Evolutionary conservation across 257 asterid species (phyloP).

Genomic region (Penstemon newberryi): DNA sequence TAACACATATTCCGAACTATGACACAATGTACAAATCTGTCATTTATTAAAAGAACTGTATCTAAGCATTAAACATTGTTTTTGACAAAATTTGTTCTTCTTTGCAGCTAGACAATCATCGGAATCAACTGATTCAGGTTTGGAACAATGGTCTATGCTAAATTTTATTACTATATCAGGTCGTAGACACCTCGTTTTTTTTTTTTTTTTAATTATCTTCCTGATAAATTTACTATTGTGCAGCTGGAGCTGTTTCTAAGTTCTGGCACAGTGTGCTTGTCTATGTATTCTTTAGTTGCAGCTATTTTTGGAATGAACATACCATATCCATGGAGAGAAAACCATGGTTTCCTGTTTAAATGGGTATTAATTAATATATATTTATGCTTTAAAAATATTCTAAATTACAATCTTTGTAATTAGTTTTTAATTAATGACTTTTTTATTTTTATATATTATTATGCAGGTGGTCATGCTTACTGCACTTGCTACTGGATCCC

Average conservation of each 20-base stretch:
- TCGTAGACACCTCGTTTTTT: no score
- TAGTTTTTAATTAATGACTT: neutral
- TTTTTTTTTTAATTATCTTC: no score
- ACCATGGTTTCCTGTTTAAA: constrained; percentile 70
- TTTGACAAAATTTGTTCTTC: constrained; percentile 16
- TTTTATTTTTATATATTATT: neutral
- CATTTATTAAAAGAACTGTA: neutral
- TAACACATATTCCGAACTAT: neutral
- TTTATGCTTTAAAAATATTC: neutral
- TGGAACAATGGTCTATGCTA: neutral
- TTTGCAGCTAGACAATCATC: constrained; percentile 89
- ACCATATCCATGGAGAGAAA: constrained; percentile 69
- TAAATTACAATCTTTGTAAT: neutral
- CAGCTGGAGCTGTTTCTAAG: constrained; percentile 92
- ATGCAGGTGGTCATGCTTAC: constrained; percentile 72
- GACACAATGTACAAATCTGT: neutral
- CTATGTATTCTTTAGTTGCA: constrained; percentile 68
- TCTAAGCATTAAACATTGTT: neutral
- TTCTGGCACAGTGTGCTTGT: constrained; percentile 73
- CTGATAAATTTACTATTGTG: constrained; percentile 7
- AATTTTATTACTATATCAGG: no score
- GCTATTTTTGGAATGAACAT: constrained; percentile 97
- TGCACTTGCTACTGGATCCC: constrained; percentile 51
- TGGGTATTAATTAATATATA: constrained; percentile 48
- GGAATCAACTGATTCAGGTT: constrained; percentile 96